Base-by-base conservation (phyloP, 352 stramenopile species). In the Globisporangium viniferum region DNA sequence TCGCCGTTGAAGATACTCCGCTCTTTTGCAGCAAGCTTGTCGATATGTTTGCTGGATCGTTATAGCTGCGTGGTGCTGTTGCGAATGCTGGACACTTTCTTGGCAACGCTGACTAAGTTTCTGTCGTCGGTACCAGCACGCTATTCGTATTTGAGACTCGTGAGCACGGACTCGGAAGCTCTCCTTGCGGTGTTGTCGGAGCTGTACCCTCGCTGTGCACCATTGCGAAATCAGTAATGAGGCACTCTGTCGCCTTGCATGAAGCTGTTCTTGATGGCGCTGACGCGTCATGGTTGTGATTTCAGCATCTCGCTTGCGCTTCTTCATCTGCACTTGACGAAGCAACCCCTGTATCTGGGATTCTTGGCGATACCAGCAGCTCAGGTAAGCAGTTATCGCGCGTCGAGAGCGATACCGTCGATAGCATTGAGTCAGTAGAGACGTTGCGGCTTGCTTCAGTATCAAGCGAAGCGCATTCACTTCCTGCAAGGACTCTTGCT, bases 361-460 rank as follows among this genome's bases (percentile, higher is more conserved):
- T 63, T 83, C 76, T 39, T 62, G 63, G 0, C 61, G 27, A 14
- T 18, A 49, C 18, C 67, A 27, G 9, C 63, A 35, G 10, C 31
- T 7, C 53, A 84, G 2, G 59, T 74, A 84, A 5, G 15, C 61
- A 5, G 1, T 0, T 31, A 84, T 77, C 3, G 48, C 48, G 46
- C 39, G 58, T 39, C 72, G 68, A 7, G 49, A 62, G 6, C 46
- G 29, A 39, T 63, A 73, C 3, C 46, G 29, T 24, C 57, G 55
- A 49, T 60, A 70, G 53, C 48, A 62, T 2, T 58, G 44, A 2
- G 31, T 29, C 31, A 67, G 8, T 2, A 66, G 18, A 7, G 58
- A 22, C n/a, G 29, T 29, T 31, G 62, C 46, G 15, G 62, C 36
- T 31, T 51, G 35, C 20, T 66, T 33, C 7, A 73, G 62, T 10